A percentile compares a stretch with the other conserved stretches of the same genome.
Conservation (phyloP, 768 basidiomycete genomes). For the Mycena kentingensis region DNA sequence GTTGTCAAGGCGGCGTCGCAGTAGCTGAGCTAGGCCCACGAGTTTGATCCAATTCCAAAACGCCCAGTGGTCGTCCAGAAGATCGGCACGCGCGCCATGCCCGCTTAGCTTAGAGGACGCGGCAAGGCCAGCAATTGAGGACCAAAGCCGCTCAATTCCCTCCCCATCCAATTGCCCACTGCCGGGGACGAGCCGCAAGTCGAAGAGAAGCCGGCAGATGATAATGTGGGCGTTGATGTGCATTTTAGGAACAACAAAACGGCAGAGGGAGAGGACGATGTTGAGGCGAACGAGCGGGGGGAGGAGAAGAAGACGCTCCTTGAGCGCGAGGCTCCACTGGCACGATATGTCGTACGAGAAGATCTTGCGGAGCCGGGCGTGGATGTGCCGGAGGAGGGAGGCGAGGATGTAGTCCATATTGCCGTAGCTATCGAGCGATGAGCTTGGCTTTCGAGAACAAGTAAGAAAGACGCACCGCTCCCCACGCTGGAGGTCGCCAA, state of each 20-base stretch:
- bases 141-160: constrained; percentile 35
- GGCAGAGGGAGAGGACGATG: constrained; percentile 2
- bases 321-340: constrained; percentile 30
- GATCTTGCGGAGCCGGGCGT: constrained; percentile 16
- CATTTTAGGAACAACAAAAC: constrained; percentile 32
- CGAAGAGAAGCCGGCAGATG: constrained; percentile 26
- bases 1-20: neutral
- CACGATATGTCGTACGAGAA: constrained; percentile 37
- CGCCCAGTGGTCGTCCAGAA: neutral
- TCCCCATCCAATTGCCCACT: constrained; percentile 39
- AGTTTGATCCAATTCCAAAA: neutral
- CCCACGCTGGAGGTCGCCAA: constrained; percentile 34
- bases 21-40: neutral
- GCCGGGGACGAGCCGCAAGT: constrained; percentile 25
- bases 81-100: constrained; percentile 30
- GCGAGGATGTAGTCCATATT: constrained; percentile 40
- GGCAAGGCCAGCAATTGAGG: constrained; percentile 28
- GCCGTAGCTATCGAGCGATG: constrained; percentile 27
- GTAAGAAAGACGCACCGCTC: constrained; percentile 28
- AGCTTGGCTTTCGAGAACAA: neutral
- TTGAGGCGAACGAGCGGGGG: constrained; percentile 14
- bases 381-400: constrained; percentile 18
- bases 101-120: constrained; percentile 39
- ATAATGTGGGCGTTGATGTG: constrained; percentile 30
- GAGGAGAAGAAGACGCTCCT: constrained; percentile 15